Percentiles rank a stretch among this genome's conserved stretches.
These are phyloP conservation scores for Geotrichum bryndzae DNA, from an alignment of 1,139 yeast genomes.

Conservation along the genomic window DNA sequence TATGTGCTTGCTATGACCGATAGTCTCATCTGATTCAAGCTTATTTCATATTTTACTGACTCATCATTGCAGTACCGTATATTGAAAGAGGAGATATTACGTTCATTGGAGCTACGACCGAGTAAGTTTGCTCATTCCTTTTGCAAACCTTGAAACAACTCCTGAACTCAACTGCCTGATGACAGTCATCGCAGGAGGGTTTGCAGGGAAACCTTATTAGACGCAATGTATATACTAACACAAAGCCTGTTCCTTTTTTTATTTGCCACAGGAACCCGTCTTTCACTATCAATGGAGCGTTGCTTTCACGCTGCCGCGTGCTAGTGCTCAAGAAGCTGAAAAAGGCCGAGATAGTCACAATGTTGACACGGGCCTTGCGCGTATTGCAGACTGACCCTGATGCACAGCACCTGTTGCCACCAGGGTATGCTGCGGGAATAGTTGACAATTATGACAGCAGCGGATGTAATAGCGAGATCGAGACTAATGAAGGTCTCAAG, in stretches of 20 bases:
- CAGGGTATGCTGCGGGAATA: not conserved
- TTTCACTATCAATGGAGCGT: conserved; percentile 80
- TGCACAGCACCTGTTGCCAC: conserved; percentile 17
- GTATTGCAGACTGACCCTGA: conserved; percentile 43
- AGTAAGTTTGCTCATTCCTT: conserved; percentile 31
- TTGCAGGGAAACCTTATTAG: too few species aligned
- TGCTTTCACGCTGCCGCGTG: conserved; percentile 81
- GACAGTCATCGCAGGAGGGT: not conserved
- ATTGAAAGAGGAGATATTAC: conserved; percentile 41
- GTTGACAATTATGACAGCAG: not conserved
- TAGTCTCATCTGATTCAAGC: not conserved
- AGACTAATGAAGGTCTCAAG: conserved; percentile 24
- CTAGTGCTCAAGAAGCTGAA: conserved; percentile 68
- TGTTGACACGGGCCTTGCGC: conserved; percentile 58
- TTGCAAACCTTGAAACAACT: too few species aligned
- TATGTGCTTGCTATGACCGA: conserved; percentile 44
- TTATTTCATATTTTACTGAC: conserved; percentile 17
- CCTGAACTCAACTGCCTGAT: too few species aligned
- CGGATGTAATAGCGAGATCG: not conserved
- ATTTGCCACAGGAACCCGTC: conserved; percentile 57
- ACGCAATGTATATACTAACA: not conserved
- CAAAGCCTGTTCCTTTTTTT: not conserved
- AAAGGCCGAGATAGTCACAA: conserved; percentile 48
- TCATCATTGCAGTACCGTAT: conserved; percentile 28
- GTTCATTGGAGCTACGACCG: conserved; percentile 90